These are phyloP conservation scores for Alternaria hordeiaustralica DNA, from an alignment of 2,329 filamentous ascomycete species.

Conservation along the genomic window DNA sequence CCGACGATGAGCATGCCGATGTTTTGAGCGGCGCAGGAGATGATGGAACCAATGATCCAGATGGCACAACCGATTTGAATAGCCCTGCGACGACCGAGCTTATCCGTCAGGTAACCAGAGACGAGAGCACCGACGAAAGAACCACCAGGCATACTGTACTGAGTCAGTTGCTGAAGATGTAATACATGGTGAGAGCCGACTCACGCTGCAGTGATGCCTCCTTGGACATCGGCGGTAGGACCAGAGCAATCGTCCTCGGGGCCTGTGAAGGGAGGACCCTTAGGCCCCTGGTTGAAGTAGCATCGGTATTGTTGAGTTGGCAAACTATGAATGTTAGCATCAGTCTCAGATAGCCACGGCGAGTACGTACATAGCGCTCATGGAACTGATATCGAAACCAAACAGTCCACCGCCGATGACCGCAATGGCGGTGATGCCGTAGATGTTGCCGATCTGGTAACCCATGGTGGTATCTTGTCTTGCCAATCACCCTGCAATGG, in stretches of 20 bases:
- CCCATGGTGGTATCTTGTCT: conserved; percentile 20
- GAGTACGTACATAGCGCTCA: conserved; percentile 60
- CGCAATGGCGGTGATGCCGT: conserved; percentile 64
- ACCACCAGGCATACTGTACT: conserved; percentile 66
- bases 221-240: conserved; percentile 62
- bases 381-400: conserved; percentile 79
- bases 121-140: conserved; percentile 70
- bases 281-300: conserved; percentile 68
- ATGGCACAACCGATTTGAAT: conserved; percentile 62
- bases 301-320: conserved; percentile 72
- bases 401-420: conserved; percentile 73
- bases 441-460: conserved; percentile 62
- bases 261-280: conserved; percentile 42
- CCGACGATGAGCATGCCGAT: conserved; percentile 75
- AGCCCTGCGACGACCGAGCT: conserved; percentile 59
- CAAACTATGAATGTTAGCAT: conserved; percentile 54
- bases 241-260: conserved; percentile 57
- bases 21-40: conserved; percentile 69
- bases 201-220: conserved; percentile 58
- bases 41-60: conserved; percentile 65
- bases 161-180: not conserved
- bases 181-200: not conserved
- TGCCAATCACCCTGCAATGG: not conserved
- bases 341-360: not conserved
- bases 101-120: conserved; percentile 66